A percentile compares a stretch with the other conserved stretches of the same genome.
Conservation (phyloP, 2,329 filamentous ascomycete genomes). For the Botrytis deweyae region DNA sequence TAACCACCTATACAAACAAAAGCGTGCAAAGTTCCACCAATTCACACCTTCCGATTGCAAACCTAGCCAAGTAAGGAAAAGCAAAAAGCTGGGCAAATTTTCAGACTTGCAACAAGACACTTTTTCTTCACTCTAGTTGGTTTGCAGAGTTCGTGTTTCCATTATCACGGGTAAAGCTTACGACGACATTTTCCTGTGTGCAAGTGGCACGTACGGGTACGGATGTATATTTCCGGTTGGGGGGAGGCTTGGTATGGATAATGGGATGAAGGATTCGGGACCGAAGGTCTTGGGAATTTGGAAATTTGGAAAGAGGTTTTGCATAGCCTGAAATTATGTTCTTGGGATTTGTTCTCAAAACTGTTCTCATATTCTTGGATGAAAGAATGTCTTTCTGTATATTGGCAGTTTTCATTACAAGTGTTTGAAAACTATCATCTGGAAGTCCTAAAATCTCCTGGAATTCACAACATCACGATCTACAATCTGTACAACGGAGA, state of each 20-base stretch:
- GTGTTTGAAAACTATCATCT: background rate
- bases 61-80: slow-evolving; percentile 7
- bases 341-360: too few species aligned
- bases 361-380: background rate
- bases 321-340: background rate
- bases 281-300: background rate
- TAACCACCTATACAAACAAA: background rate
- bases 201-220: background rate
- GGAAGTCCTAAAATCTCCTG: background rate
- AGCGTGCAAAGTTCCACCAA: slow-evolving; percentile 9
- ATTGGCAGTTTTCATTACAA: background rate
- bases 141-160: background rate
- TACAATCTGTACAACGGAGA: background rate
- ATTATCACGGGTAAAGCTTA: slow-evolving; percentile 20
- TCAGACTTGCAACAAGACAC: slow-evolving; percentile 19
- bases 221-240: background rate
- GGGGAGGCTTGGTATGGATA: background rate
- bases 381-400: background rate
- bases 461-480: background rate
- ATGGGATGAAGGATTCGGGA: background rate
- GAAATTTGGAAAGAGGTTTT: background rate
- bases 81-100: slow-evolving; percentile 19
- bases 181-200: slow-evolving; percentile 7
- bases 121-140: slow-evolving; percentile 7
- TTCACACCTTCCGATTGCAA: background rate